Evolutionary conservation across 352 stramenopile species (phyloP), one percentile per base, ranked within the genome.

Genomic region (Phytophthora constricta): DNA sequence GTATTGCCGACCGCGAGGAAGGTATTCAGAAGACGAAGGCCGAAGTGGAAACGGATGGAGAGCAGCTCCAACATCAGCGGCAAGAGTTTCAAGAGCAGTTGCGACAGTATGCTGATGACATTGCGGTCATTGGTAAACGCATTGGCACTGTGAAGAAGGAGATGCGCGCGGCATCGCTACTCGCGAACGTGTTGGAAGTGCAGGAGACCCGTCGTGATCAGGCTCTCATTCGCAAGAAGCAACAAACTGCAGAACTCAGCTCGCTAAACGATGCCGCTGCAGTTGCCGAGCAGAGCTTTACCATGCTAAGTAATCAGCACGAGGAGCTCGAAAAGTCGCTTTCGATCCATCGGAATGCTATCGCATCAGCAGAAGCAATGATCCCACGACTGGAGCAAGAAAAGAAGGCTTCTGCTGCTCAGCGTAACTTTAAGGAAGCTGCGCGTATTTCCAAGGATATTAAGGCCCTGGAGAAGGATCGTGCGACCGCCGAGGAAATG

Each of bases 371-470:
- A 9, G 83, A 91, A 42, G 74, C 86, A 10, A 90, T 92, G 76
- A 90, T 96, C 47, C 87, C 87, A 1, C 77, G 80, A 9, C 75
- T 94, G 11, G 87, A 94, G 46, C 73, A 87, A 41, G 87, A 96
- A 47, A 96, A 96, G 68, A 93, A 94, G 59, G 65, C 72, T 0
- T 84, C 87, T 23, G 87, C 86, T 28, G 66, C 86, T 13, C 79
- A 93, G 50, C 80, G 87, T n/a, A 93, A 96, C 64, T 96, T 96
- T 59, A 94, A 96, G 63, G 87, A 96, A 37, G 87, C 87, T 5
- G 87, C 87, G 2, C 74, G 86, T 19, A 90, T 96, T 20, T 94
- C 87, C 4, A 94, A 96, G 57, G 87, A 94, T 46, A 93, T 96
- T 55, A 96, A 96, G 72, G 81, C 82, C 17, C 52, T 96, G 3